Evolutionary conservation across 2,329 filamentous ascomycete genomes (phyloP).

Genomic region (Colletotrichum chlorophyti): DNA sequence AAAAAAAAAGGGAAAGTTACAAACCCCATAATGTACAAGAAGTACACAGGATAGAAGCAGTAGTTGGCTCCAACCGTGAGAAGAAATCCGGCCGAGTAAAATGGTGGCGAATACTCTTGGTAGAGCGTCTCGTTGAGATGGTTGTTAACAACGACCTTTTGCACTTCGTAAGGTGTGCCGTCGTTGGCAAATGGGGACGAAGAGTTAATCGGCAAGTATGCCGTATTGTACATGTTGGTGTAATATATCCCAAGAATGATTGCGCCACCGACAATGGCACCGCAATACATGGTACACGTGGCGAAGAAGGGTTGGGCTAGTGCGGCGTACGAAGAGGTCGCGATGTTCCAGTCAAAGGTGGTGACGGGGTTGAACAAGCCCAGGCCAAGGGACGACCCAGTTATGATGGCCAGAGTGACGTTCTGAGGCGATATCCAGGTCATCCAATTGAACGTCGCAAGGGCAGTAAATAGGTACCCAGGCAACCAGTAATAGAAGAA

Average conservation of each 20-base stretch:
- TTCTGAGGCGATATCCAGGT: conserved; percentile 57
- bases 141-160: conserved; percentile 45
- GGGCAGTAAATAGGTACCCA: conserved; percentile 50
- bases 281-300: conserved; percentile 43
- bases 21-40: conserved; percentile 46
- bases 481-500: conserved; percentile 57
- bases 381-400: conserved; percentile 47
- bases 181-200: conserved; percentile 53
- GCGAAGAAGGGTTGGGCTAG: conserved; percentile 49
- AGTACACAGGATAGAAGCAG: conserved; percentile 51
- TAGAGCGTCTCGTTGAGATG: conserved; percentile 45
- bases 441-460: conserved; percentile 56
- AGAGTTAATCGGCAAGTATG: conserved; percentile 56
- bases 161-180: conserved; percentile 42
- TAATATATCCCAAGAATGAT: conserved; percentile 51
- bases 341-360: conserved; percentile 57
- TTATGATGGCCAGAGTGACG: conserved; percentile 49
- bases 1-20: fast-evolving
- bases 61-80: conserved; percentile 50
- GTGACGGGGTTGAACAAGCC: conserved; percentile 55
- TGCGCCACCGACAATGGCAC: conserved; percentile 41
- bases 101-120: conserved; percentile 51
- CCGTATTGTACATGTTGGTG: conserved; percentile 49
- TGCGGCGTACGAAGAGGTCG: conserved; percentile 45
- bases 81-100: conserved; percentile 50